phyloP scores from a whole-genome alignment of 495 filamentous ascomycete genomes.

The Neurospora sp. region DNA sequence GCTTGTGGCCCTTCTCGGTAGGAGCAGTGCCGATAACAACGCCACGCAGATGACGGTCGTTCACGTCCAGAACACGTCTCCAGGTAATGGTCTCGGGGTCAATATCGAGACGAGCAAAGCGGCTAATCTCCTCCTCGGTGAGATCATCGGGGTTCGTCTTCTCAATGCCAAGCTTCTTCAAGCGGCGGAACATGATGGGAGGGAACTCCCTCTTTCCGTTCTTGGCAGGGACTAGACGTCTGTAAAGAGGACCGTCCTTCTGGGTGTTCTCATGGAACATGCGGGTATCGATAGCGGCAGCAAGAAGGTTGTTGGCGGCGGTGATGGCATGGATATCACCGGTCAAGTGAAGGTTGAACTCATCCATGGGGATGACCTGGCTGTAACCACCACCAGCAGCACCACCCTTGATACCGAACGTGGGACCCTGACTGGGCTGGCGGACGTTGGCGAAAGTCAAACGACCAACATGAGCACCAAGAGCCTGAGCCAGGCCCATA shows the following conservation, averaged over 20 bases:
- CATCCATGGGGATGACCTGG: slow-evolving; percentile 99
- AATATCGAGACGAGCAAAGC: slow-evolving; percentile 88
- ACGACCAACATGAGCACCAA: slow-evolving; percentile 77
- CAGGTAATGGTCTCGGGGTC: slow-evolving; percentile 96
- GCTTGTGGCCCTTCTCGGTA: slow-evolving; percentile 77
- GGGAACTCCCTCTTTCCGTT: slow-evolving; percentile 81
- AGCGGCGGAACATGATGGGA: slow-evolving; percentile 79
- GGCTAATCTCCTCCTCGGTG: slow-evolving; percentile 75
- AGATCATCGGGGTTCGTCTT: slow-evolving; percentile 89
- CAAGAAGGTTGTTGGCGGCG: slow-evolving; percentile 96
- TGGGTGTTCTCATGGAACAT: slow-evolving; percentile 97
- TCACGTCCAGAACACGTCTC: slow-evolving; percentile 92
- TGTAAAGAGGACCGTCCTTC: slow-evolving; percentile 83
- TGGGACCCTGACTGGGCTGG: slow-evolving; percentile 93
- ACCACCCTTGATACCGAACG: slow-evolving; percentile 97
- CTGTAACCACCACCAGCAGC: slow-evolving; percentile 95
- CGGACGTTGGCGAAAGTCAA: slow-evolving; percentile 93
- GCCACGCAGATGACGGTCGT: slow-evolving; percentile 84
- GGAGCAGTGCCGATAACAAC: slow-evolving; percentile 78
- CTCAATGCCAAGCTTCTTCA: slow-evolving; percentile 90
- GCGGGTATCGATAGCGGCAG: slow-evolving; percentile 92
- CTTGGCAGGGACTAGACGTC: slow-evolving; percentile 77
- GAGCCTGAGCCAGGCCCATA: slow-evolving; percentile 87
- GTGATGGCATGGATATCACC: slow-evolving; percentile 97
- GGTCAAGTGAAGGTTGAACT: slow-evolving; percentile 96